Conservation (phyloP, 345 rosid species). For the Acer saccharum region DNA sequence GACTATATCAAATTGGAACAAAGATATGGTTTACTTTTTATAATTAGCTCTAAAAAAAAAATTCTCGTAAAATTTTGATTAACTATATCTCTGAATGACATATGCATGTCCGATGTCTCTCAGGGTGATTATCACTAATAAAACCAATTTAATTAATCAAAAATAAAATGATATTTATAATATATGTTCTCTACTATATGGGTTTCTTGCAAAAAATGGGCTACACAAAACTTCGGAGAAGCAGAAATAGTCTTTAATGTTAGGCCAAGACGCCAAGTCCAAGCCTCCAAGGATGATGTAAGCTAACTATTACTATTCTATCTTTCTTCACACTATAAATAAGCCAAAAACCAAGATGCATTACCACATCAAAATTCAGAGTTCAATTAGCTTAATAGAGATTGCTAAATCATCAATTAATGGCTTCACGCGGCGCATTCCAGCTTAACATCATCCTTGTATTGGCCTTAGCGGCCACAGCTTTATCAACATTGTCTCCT, state of each 20-base stretch:
- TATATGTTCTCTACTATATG: not conserved
- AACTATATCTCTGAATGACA: no score
- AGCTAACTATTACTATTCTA: no score
- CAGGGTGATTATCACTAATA: no score
- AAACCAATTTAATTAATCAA: no score
- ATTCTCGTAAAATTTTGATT: no score
- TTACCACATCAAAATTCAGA: not conserved
- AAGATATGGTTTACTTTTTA: no score
- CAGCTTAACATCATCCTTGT: slow-evolving; percentile 17
- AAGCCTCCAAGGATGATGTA: not conserved
- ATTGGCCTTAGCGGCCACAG: slow-evolving; percentile 19
- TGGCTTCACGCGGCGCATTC: slow-evolving; percentile 23
- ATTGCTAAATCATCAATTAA: not conserved
- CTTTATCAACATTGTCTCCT: slow-evolving; percentile 29
- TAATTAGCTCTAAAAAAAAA: no score
- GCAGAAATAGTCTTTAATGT: not conserved
- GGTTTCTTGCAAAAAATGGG: not conserved
- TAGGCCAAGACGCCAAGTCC: slow-evolving; percentile 7
- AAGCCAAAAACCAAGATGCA: not conserved
- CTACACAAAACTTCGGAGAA: not conserved
- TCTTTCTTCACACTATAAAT: not conserved
- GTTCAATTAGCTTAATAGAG: not conserved
- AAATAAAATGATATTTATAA: not conserved
- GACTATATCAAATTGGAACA: no score
- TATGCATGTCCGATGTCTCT: no score